Evolutionary conservation across 2,329 filamentous ascomycete species (phyloP), one percentile per base, ranked within the genome.

Genomic region (Cladophialophora bantiana): DNA sequence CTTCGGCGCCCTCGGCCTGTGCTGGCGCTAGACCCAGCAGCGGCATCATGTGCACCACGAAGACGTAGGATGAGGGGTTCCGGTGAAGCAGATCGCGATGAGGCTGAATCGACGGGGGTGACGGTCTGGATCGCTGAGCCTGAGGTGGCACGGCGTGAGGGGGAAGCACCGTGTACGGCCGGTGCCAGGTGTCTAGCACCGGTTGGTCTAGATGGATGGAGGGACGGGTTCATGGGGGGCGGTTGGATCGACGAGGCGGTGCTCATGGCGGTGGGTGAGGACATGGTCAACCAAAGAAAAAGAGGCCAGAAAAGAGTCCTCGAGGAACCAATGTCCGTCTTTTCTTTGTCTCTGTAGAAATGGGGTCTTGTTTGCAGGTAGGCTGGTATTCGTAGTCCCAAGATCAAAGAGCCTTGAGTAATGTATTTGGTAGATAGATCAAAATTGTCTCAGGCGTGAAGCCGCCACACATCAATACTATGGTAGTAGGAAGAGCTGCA

Each of bases 1-100:
- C 89, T 84, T 62, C 69, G 62, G 71, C 70, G 42, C 62, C 65
- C 18, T 62, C 62, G 18, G 60, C 64, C 34, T 35, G 55, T 59
- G 38, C 36, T 18, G 26, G 55, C 55, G n/a, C 36, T 53, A 12
- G 62, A 56, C 4, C 59, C 45, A 1, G 45, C 52, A n/a, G 52
- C n/a, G 3, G 65, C 58, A n/a, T 69, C 64, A 52, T 71, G 68
- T 9, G 69, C 71, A 15, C 72, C 72, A 26, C 72, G 71, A 15
- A 74, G 68, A 34, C 68, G 70, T 3, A 74, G 70, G 40, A 78
- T 65, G 15, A 70, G 74, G 10, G 71, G 52, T 34, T 72, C 65
- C n/a, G 69, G 67, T 3, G 64, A 68, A 20, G 45, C 57, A 7
- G 68, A 66, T 15, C 66, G 65, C 4, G 69, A 66, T 7, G 66